Percentiles rank a stretch among this genome's conserved stretches.
phyloP scores from a whole-genome alignment of 306 rosid species.

The Citrullus amarus region DNA sequence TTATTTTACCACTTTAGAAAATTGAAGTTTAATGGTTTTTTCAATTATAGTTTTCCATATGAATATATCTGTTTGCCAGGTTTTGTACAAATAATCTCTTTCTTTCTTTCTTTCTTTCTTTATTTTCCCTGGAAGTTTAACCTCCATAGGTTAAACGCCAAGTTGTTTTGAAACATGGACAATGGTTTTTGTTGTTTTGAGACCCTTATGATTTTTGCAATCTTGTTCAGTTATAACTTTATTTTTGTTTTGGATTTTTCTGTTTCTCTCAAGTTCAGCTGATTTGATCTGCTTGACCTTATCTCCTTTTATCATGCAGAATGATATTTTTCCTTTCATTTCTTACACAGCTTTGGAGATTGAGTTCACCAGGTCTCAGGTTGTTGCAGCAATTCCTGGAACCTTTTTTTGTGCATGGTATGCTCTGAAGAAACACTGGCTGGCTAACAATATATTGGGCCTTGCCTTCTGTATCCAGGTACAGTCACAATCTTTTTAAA shows the following conservation, averaged over 20 bases:
- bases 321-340: constrained; percentile 48
- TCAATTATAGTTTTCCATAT: not conserved
- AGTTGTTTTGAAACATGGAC: not conserved
- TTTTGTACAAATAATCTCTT: not conserved
- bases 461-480: constrained; percentile 99
- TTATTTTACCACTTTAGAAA: not conserved
- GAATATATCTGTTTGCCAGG: not conserved
- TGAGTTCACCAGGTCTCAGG: constrained; percentile 89
- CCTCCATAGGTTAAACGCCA: not conserved
- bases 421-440: constrained; percentile 86
- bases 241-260: not conserved
- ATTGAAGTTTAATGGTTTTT: not conserved
- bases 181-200: not conserved
- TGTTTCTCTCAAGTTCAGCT: not conserved
- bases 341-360: constrained; percentile 89
- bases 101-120: too few species aligned
- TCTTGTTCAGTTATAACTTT: not conserved
- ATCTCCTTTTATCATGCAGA: constrained; percentile 40
- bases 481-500: constrained; percentile 8
- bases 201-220: not conserved
- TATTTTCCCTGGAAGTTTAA: not conserved
- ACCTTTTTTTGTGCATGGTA: constrained; percentile 98
- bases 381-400: constrained; percentile 87
- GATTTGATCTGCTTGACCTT: constrained; percentile 36
- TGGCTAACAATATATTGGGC: constrained; percentile 89